Evolutionary conservation across 2,329 filamentous ascomycete genomes (phyloP).

Genomic region (Aspergillus costaricaensis): DNA sequence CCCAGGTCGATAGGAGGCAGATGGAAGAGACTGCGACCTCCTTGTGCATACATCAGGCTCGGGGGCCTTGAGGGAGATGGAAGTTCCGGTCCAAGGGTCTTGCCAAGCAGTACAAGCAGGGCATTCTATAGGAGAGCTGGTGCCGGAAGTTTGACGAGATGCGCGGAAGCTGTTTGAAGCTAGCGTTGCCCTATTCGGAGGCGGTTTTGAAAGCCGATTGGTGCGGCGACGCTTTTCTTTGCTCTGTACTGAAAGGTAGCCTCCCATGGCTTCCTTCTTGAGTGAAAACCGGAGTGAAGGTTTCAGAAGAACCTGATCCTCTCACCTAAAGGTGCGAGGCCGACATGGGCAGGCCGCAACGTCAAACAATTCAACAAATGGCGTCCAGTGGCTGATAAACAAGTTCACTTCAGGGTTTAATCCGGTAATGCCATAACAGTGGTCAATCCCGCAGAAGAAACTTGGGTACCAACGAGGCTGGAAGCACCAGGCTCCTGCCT

Average conservation of each 20-base stretch:
- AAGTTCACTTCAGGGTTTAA: neutral
- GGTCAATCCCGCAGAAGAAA: neutral
- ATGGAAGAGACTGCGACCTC: conserved; percentile 27
- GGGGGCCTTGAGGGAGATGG: conserved; percentile 21
- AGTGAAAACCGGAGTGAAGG: neutral
- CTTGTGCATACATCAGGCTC: conserved; percentile 14
- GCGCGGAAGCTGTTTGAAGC: conserved; percentile 15
- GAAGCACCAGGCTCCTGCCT: conserved; percentile 3
- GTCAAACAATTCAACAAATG: neutral
- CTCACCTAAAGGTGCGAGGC: neutral
- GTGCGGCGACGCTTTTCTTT: conserved; percentile 36
- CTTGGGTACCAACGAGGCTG: neutral
- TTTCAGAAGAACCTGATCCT: conserved; percentile 1
- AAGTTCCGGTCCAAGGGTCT: conserved; percentile 38
- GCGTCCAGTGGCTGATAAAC: neutral
- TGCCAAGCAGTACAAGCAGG: conserved; percentile 29
- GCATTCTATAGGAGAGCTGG: conserved; percentile 13
- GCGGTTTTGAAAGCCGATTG: conserved; percentile 42
- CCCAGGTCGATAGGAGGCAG: conserved; percentile 18
- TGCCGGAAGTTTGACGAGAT: conserved; percentile 14
- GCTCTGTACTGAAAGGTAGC: conserved; percentile 35
- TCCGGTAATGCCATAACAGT: neutral
- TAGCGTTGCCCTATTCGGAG: conserved; percentile 28
- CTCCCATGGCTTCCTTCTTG: conserved; percentile 36
- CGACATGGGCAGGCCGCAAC: neutral